Base-by-base conservation (phyloP, 2,329 filamentous ascomycete species). In the Bipolaris gigantea region DNA sequence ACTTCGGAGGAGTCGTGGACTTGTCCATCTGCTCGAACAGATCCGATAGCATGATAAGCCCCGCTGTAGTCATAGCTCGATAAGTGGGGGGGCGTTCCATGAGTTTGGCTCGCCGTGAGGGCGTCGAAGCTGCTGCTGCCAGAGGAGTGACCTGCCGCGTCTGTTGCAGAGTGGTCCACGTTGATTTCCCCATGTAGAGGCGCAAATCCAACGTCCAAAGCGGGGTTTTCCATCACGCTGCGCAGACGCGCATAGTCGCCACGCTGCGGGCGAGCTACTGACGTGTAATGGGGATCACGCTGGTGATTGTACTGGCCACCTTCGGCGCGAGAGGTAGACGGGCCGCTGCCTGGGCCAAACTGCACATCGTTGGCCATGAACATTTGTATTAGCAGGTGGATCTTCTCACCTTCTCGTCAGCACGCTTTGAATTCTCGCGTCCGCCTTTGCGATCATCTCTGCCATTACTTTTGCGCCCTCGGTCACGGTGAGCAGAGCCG, bases 31-130 rank as follows among this genome's bases (percentile, higher is more conserved):
- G 30, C 16, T n/a, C 50, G 38, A 7, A 48, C 4, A 15, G 33
- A 35, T 3, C 46, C 42, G 1, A 56, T 21, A 2, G 38, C 50
- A 16, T 60, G 10, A 13, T 51, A 61, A 1, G 59, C 50, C 4
- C 8, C 35, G 8, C 18, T 5, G 15, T 25, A 40, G 8, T 42
- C 36, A 16, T 18, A 9, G n/a, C 25, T 43, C 19, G 46, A 2
- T 5, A 16, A 36, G 1, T 19, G n/a, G n/a, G n/a, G n/a, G n/a
- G n/a, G n/a, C n/a, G n/a, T n/a, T n/a, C n/a, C n/a, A n/a, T n/a
- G n/a, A n/a, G n/a, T n/a, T n/a, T 34, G 43, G 19, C 6, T 2
- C 3, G 25, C 2, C 5, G 23, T 13, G 13, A 13, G 15, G 10
- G 9, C 32, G 4, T 8, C 23, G 8, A 2, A 10, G 8, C 25